These are phyloP conservation scores for Tarenaya hassleriana DNA, from an alignment of 345 rosid genomes.

Conservation along the genomic window DNA sequence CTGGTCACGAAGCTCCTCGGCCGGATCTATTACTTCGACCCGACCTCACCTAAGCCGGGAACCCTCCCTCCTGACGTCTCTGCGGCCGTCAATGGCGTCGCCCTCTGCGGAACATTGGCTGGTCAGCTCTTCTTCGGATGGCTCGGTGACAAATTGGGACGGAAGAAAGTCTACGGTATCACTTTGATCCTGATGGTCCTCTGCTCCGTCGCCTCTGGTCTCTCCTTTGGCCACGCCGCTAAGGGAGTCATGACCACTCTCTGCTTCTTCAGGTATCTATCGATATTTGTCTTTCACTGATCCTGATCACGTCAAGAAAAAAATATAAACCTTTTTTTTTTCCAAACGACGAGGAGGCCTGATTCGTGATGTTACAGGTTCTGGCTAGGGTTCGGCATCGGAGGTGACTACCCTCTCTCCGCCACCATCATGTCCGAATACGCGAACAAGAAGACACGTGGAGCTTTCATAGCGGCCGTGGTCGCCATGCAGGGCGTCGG, in stretches of 20 bases:
- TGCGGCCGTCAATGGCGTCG: slow-evolving; percentile 38
- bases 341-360: too few relatives aligned
- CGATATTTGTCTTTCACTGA: background rate
- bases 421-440: slow-evolving; percentile 40
- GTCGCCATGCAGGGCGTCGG: slow-evolving; percentile 31
- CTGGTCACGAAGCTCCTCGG: slow-evolving; percentile 39
- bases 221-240: slow-evolving; percentile 24
- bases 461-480: slow-evolving; percentile 21
- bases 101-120: slow-evolving; percentile 26
- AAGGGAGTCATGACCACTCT: slow-evolving; percentile 34
- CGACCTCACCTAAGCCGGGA: slow-evolving; percentile 26
- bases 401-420: slow-evolving; percentile 32
- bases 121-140: slow-evolving; percentile 39
- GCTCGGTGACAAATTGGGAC: slow-evolving; percentile 40
- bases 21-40: slow-evolving; percentile 34
- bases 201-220: slow-evolving; percentile 31
- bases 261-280: slow-evolving; percentile 33
- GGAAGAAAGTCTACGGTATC: slow-evolving; percentile 34
- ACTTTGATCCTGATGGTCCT: slow-evolving; percentile 36
- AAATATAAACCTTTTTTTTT: too few relatives aligned
- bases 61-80: slow-evolving; percentile 31
- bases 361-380: slow-evolving; percentile 14
- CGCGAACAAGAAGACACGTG: slow-evolving; percentile 29
- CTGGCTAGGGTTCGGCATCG: slow-evolving; percentile 36
- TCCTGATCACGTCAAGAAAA: background rate